Base-by-base conservation (phyloP, 1,284 basidiomycete genomes). In the Ganoderma resinaceum region DNA sequence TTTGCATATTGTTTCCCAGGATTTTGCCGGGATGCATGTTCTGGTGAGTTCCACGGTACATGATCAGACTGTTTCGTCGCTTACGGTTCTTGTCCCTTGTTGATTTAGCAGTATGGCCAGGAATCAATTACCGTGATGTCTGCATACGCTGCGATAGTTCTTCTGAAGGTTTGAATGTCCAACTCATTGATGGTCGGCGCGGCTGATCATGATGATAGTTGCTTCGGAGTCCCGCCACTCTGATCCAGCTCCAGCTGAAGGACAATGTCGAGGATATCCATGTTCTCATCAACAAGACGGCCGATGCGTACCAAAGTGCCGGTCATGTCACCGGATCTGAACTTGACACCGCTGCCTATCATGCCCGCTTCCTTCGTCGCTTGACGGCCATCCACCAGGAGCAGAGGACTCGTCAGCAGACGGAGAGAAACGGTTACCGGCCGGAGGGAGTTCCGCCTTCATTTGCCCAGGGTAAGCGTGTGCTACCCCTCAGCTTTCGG, bases 71-170 rank as follows among this genome's bases (percentile, higher is more conserved):
- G 12, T 7, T 66, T 20, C 2, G 14, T 35, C n/a, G n/a, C 63
- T 38, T 64, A 35, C 60, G 40, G 33, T 26, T 59, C 26, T 49
- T 38, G 11, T 38, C 33, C 20, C 20, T 14, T 3, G 9, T 14
- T 18, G 64, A 38, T 66, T 20, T 76, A 94, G 93, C 89, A 90
- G 63, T 95, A 95, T 73, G 87, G 91, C 11, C 93, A 95, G 80
- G 93, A 95, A 76, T 89, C 91, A 4, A 88, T 93, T 69, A 90
- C 91, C 5, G 87, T 92, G 58, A 95, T 95, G 93, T 91, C 91
- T 18, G 93, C 92, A 20, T 95, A 95, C 75, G 88, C 90, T 66
- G 92, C 93, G 26, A 89, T 95, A 49, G 90, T 93, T 76, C 80
- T 95, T 65, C 80, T 95, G 66, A 90, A 85, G 83, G 93, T 92